Evolutionary conservation across 805 yeast genomes (phyloP), one percentile per base, ranked within the genome.

Genomic region (Candida easanensis): DNA sequence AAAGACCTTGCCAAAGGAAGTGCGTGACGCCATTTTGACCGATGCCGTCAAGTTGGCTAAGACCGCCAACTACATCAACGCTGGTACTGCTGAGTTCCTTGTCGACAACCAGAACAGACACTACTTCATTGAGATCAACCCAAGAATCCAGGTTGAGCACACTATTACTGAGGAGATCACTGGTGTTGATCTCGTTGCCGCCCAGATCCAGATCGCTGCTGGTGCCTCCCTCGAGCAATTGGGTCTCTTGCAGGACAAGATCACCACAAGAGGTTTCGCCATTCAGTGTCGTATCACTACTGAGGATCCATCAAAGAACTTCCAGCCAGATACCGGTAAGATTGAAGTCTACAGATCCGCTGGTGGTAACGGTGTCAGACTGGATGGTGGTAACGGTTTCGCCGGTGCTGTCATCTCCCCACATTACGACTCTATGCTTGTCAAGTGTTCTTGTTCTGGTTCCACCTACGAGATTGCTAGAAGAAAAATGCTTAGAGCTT

Each of bases 271-370:
- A 62, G 99, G 99, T 17, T 91, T 90, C 63, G 98, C 99, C 30
- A 93, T 93, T 57, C 99, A 93, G 74, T 91, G 99, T 74, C 89
- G 99, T 76, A 93, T 93, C 72, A 91, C 98, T 46, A 91, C 99
- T 39, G 99, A 93, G 69, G 99, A 91, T 64, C 98, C 99, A 11
- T 64, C 95, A 40, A 90, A 90, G 72, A 88, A 85, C 63, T 91
- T 91, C 82, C 97, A 88, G 70, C 99, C 99, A 14, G 99, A 91
- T 64, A 93, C 98, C 3, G 99, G 99, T 64, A 89, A 90, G 69
- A 85, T 91, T 58, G 99, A 91, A 68, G 99, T 91, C 36, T 91
- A 91, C 74, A 82, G 98, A 67, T 89, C 97, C 36, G 88, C 98
- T 18, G 99, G 99, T 70, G 99, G 99, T 75, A 93, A 93, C 63